Percentiles rank a stretch among this genome's conserved stretches.
Conservation (phyloP, 2,329 filamentous ascomycete genomes). For the Cladorrhinum sp. region DNA sequence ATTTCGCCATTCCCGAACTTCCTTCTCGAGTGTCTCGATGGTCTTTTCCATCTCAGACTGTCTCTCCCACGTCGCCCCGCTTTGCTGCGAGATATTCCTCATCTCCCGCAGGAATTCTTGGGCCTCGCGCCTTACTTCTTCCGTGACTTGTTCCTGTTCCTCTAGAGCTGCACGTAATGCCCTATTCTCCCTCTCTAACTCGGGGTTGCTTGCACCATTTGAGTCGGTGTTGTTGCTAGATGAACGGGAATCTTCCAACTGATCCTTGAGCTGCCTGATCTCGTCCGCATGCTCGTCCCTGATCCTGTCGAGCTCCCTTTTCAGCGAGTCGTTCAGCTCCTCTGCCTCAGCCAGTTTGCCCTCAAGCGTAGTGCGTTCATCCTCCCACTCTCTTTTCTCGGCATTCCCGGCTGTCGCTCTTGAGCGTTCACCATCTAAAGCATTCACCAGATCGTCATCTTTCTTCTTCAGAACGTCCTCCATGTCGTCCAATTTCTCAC, state of each 20-base stretch:
- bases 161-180: constrained; percentile 61
- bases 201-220: constrained; percentile 43
- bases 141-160: constrained; percentile 77
- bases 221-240: constrained; percentile 18
- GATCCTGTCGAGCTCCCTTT: constrained; percentile 73
- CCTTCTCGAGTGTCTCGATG: constrained; percentile 72
- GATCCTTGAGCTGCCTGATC: constrained; percentile 59
- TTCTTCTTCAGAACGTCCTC: constrained; percentile 67
- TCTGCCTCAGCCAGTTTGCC: constrained; percentile 71
- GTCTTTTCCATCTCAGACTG: constrained; percentile 75
- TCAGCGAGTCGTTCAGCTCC: constrained; percentile 73
- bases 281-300: constrained; percentile 65
- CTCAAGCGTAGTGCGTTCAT: constrained; percentile 66
- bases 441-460: constrained; percentile 57
- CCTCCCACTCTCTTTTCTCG: constrained; percentile 70
- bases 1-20: constrained; percentile 86
- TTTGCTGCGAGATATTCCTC: constrained; percentile 79
- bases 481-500: constrained; percentile 69
- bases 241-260: constrained; percentile 51
- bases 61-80: constrained; percentile 72
- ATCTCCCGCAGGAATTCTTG: constrained; percentile 84
- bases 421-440: constrained; percentile 58
- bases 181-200: constrained; percentile 66
- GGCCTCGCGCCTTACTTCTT: constrained; percentile 82
- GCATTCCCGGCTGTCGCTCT: constrained; percentile 49